Evolutionary conservation across 179 eudicot species (phyloP), one percentile per base, ranked within the genome.

Genomic region (Beta lomatogona): DNA sequence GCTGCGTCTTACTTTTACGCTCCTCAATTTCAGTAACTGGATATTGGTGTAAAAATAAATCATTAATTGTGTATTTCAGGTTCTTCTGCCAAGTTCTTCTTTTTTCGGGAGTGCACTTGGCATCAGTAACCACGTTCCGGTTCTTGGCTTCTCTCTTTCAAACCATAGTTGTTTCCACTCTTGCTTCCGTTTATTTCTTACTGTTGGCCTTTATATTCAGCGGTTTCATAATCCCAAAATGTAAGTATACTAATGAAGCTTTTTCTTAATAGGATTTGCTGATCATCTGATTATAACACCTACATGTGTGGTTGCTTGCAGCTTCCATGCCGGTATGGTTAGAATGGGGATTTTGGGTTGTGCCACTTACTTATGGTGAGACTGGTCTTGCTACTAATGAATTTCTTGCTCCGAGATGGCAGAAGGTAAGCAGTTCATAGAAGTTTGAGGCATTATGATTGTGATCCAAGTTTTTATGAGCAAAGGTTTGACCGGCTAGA

Each of bases 271-370:
- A 0, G 21, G 44, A 44, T 25, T 28, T 16, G 6, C 21, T 60
- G 18, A 64, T 73, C 84, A 48, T 46, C 57, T 48, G 50, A 81
- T 19, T 21, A 28, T 57, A 60, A 57, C 19, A 59, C 70, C 48
- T 19, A 55, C 45, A 10, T 67, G 53, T 64, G 25, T 70, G 64
- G 67, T 75, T 82, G 44, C 79, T 60, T 88, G 84, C 91, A 94
- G 97, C 89, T 28, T 88, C 95, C 67, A 90, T 94, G 95, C 98
- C 98, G 19, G 63, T 18, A 80, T 94, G 98, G 98, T 82, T 94
- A 81, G 85, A 82, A 54, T 94, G 98, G 98, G 97, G 86, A 78
- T 91, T 88, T 84, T 94, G 98, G 98, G 75, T 79, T 82, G 88
- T 88, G 19, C 97, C 97, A 4, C 79, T 93, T 48, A 79, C 97